Conservation (phyloP, 23 red algal species). For the Cyanidium caldarium region DNA sequence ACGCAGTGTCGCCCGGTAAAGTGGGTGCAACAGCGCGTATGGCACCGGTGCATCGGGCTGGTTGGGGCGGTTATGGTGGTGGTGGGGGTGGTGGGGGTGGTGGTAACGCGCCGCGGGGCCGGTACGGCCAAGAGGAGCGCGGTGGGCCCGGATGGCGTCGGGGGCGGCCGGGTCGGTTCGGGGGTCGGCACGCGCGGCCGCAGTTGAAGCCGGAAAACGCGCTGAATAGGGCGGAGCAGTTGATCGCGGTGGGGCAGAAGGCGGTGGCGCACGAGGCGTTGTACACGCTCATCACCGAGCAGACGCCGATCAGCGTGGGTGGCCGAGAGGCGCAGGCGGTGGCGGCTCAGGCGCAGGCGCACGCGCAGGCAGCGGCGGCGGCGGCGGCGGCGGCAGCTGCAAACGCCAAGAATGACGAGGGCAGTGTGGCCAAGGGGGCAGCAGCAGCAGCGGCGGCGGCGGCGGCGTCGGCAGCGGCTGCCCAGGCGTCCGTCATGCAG, state of each 20-base stretch:
- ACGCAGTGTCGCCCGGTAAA: too few relatives aligned
- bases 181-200: background rate
- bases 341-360: background rate
- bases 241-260: constrained; percentile 85
- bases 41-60: background rate
- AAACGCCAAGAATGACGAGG: background rate
- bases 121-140: too few relatives aligned
- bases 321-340: background rate
- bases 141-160: background rate
- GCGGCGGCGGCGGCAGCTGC: constrained; percentile 18
- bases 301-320: constrained; percentile 1
- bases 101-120: too few relatives aligned
- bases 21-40: too few relatives aligned
- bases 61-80: background rate
- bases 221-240: constrained; percentile 68
- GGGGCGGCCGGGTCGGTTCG: background rate
- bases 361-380: constrained; percentile 38
- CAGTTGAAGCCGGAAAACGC: constrained; percentile 84
- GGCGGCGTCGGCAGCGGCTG: background rate
- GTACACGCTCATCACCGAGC: constrained; percentile 93
- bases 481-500: background rate
- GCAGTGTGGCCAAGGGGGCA: background rate
- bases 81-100: background rate
- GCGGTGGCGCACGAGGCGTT: constrained; percentile 55
- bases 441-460: background rate